Conservation (phyloP, 257 asterid species). For the Nicotiana knightiana region DNA sequence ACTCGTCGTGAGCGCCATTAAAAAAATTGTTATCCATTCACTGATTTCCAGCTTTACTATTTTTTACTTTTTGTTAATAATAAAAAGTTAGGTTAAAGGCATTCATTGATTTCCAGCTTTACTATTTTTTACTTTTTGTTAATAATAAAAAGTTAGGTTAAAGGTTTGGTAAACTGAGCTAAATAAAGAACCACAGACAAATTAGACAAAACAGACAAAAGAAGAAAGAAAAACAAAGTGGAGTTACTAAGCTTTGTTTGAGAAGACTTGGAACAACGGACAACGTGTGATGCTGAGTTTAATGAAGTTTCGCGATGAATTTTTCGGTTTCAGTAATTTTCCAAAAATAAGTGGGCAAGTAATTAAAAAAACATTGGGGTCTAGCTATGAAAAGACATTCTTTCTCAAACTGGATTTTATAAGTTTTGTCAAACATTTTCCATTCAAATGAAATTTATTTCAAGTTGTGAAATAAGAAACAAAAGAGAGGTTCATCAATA, state of each 20-base stretch:
- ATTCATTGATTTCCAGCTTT: too few species aligned
- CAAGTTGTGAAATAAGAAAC: neutral
- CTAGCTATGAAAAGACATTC: neutral
- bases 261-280: neutral
- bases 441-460: neutral
- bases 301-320: neutral
- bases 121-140: too few species aligned
- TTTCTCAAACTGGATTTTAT: neutral
- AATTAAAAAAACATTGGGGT: neutral
- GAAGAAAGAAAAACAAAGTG: neutral
- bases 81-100: neutral
- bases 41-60: neutral
- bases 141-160: neutral
- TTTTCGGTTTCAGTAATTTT: neutral
- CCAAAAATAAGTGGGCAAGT: neutral
- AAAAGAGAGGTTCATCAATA: neutral
- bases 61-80: too few species aligned
- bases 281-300: neutral
- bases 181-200: neutral
- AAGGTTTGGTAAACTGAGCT: neutral
- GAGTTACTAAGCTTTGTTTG: too few species aligned
- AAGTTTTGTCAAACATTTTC: neutral
- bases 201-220: neutral
- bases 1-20: too few species aligned
- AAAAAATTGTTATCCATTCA: too few species aligned